Percentiles rank a stretch among this genome's conserved stretches.
These are phyloP conservation scores for Solanum paucissectum DNA, from an alignment of 257 asterid species.

Conservation along the genomic window DNA sequence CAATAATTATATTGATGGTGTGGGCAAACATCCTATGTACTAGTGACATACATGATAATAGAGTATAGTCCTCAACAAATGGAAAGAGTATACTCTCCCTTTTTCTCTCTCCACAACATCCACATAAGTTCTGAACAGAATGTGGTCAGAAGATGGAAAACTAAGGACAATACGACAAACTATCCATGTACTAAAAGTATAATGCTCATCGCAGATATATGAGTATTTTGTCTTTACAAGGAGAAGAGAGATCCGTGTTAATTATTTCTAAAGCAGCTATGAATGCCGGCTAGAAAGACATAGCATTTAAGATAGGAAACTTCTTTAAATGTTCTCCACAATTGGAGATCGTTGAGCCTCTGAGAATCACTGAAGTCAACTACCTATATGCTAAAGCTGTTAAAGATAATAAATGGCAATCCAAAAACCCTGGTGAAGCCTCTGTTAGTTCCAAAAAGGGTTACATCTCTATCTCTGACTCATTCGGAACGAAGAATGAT, in stretches of 20 bases:
- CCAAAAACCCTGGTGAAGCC: neutral
- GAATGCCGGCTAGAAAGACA: neutral
- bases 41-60: neutral
- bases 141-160: neutral
- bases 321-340: neutral
- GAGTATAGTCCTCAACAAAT: neutral
- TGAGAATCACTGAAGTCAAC: neutral
- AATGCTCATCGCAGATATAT: neutral
- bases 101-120: neutral
- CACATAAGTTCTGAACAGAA: neutral
- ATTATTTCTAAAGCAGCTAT: neutral
- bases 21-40: neutral
- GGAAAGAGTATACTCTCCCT: neutral
- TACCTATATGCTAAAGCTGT: neutral
- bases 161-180: neutral
- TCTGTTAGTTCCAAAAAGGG: neutral
- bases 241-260: neutral
- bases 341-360: neutral
- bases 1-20: neutral
- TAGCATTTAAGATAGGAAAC: neutral
- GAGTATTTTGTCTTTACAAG: neutral
- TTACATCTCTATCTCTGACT: neutral
- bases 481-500: neutral
- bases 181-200: neutral
- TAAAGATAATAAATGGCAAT: neutral